Conservation (phyloP, 495 filamentous ascomycete genomes). For the Podospora fimiseda region DNA sequence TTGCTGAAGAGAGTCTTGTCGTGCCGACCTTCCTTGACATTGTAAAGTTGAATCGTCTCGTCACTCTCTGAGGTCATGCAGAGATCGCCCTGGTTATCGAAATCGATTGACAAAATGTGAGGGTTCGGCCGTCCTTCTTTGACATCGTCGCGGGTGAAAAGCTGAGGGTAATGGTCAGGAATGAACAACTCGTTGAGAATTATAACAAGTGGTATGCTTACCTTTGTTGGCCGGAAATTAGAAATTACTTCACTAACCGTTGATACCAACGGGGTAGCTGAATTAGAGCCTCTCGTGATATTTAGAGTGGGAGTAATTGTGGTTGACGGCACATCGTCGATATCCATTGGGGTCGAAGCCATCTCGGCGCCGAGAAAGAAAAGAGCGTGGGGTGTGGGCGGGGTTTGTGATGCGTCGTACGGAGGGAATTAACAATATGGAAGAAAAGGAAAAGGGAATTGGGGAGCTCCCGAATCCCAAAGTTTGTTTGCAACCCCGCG, state of each 20-base stretch:
- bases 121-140: constrained; percentile 37
- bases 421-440: no score
- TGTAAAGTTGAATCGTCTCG: constrained; percentile 91
- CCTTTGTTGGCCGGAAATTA: constrained; percentile 48
- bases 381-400: background rate
- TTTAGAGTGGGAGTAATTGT: constrained; percentile 34
- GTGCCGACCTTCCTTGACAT: constrained; percentile 78
- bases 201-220: constrained; percentile 15
- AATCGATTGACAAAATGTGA: constrained; percentile 70
- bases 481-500: no score
- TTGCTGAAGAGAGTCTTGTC: constrained; percentile 79
- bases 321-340: constrained; percentile 37
- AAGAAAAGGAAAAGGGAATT: no score
- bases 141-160: constrained; percentile 38
- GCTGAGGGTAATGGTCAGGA: no score
- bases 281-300: constrained; percentile 28
- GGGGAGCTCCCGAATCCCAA: no score
- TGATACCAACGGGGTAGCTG: constrained; percentile 27
- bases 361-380: constrained; percentile 19
- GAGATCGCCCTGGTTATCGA: constrained; percentile 88
- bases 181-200: no score
- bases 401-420: no score
- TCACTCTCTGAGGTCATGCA: constrained; percentile 82
- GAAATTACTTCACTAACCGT: constrained; percentile 42
- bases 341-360: constrained; percentile 48